Evolutionary conservation across 208 protist species (phyloP), one percentile per base, ranked within the genome.

Genomic region (Trypanosoma platydactyli): DNA sequence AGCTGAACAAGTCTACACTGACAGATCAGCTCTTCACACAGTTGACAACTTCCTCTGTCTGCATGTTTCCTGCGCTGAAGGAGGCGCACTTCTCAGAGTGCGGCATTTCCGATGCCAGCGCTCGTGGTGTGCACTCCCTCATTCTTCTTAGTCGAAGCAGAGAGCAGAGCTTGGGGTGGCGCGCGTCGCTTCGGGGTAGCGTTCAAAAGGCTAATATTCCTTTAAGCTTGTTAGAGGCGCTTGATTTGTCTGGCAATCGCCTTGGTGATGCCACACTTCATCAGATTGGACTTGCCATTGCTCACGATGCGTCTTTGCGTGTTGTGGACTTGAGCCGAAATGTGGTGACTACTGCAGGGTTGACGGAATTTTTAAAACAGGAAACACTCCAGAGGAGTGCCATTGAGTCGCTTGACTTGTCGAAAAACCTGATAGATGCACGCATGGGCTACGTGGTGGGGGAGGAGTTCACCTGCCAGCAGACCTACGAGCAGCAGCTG

Each of bases 1-100:
- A 62, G 27, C 46, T 91, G 13, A 78, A 66, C 33, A 53, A 71
- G 16, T 83, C 74, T 13, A 33, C 59, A 4, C 53, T 89, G 9
- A 63, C 64, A 6, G 76, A 64, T 40, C 57, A 55, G n/a, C 76
- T 80, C 24, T 84, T 83, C 45, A 46, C 30, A 20, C 63, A 49
- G 29, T 50, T 62, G 33, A 63, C 54, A 51, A 59, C 41, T 9
- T 38, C 9, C 30, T 52, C 30, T 5, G 29, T 27, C 2, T 30
- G 22, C 30, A 33, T 38, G 18, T 86, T 84, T 73, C 59, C 61
- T 30, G 59, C 57, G 52, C 60, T 92, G 56, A 71, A 72, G 67
- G 86, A 89, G 60, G 78, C 69, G n/a, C 74, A 76, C 41, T 84
- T 92, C 48, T 69, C 73, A 3, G 70, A 83, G 50, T 92, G 86